Evolutionary conservation across 2,329 filamentous ascomycete genomes (phyloP).

Genomic region (Monilinia fructicola): DNA sequence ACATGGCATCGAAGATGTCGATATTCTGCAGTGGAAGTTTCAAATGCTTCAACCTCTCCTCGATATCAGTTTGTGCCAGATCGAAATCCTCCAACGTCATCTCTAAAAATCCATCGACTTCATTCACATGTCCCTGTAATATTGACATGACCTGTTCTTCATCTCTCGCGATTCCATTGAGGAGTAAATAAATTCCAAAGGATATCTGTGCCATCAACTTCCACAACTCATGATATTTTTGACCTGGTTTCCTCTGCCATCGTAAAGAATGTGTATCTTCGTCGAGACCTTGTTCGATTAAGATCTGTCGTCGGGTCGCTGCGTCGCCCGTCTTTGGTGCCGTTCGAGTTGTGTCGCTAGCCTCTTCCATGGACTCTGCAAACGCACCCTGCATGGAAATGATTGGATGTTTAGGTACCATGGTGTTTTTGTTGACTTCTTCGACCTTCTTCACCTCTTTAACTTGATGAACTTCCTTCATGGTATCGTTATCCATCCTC

Average conservation of each 20-base stretch:
- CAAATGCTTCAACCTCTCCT: constrained; percentile 75
- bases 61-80: constrained; percentile 74
- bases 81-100: constrained; percentile 82
- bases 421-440: constrained; percentile 8
- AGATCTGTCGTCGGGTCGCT: constrained; percentile 60
- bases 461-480: constrained; percentile 33
- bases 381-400: constrained; percentile 77
- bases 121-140: constrained; percentile 87
- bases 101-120: constrained; percentile 88
- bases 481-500: constrained; percentile 30
- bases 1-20: constrained; percentile 79
- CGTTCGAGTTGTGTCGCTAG: constrained; percentile 50
- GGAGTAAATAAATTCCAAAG: constrained; percentile 86
- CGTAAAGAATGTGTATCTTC: constrained; percentile 69
- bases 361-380: constrained; percentile 76
- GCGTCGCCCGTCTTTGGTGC: constrained; percentile 59
- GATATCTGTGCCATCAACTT: constrained; percentile 91
- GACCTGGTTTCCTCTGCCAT: constrained; percentile 74
- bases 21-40: constrained; percentile 82
- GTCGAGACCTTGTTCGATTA: constrained; percentile 67
- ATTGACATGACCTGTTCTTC: constrained; percentile 86
- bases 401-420: constrained; percentile 65
- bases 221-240: constrained; percentile 81
- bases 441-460: neutral
- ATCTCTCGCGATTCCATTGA: constrained; percentile 83